Percentiles rank a stretch among this genome's conserved stretches.
Conservation (phyloP, 176 grass and related monocot species). For the Bothriochloa decipiens region DNA sequence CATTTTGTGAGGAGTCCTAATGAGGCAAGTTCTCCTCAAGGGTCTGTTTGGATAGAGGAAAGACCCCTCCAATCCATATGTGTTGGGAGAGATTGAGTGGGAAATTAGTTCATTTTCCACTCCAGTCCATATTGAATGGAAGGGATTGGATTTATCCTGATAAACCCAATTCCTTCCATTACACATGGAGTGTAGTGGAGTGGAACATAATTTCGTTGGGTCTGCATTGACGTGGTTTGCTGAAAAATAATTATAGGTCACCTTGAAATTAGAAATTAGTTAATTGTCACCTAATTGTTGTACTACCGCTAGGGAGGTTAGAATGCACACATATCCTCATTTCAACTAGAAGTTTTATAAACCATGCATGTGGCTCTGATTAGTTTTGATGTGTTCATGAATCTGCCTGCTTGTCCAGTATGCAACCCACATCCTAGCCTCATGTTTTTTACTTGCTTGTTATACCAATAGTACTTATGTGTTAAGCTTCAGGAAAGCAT, state of each 20-base stretch:
- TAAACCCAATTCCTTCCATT: background rate
- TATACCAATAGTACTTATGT: background rate
- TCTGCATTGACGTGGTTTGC: constrained; percentile 16
- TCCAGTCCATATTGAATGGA: background rate
- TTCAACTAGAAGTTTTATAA: background rate
- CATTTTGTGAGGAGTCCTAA: too few relatives aligned
- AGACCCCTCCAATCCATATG: too few relatives aligned
- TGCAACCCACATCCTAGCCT: background rate
- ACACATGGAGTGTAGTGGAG: background rate
- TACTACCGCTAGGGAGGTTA: background rate
- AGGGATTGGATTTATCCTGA: background rate
- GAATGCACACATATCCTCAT: background rate
- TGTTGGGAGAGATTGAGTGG: too few relatives aligned
- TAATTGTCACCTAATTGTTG: background rate
- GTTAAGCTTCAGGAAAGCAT: background rate
- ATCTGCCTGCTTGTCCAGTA: constrained; percentile 12
- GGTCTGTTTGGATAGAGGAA: too few relatives aligned
- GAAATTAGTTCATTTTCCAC: background rate
- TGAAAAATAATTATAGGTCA: background rate
- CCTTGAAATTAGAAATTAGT: constrained; percentile 18
- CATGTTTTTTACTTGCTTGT: background rate
- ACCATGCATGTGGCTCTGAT: background rate
- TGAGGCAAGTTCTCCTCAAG: too few relatives aligned
- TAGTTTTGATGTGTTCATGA: background rate
- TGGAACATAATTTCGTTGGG: background rate